phyloP scores from a whole-genome alignment of 345 rosid genomes.

The Trapa incisa region DNA sequence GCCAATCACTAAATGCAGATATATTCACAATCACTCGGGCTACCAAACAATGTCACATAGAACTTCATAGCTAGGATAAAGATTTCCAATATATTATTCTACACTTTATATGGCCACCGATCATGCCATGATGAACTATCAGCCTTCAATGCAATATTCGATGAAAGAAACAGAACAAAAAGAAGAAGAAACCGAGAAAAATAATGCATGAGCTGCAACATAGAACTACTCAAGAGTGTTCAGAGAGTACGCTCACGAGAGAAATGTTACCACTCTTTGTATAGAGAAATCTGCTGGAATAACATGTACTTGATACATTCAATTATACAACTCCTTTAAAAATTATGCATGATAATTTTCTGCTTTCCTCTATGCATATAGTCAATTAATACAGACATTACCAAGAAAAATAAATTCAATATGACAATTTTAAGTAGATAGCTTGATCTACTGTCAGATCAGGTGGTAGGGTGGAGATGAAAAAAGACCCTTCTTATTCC shows the following conservation, averaged over 20 bases:
- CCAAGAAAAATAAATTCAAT: too few species aligned
- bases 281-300: not conserved
- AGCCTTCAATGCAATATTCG: not conserved
- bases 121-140: too few species aligned
- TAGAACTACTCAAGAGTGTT: not conserved
- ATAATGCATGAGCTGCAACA: not conserved
- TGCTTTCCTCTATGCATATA: not conserved
- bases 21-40: too few species aligned
- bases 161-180: not conserved
- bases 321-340: not conserved
- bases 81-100: too few species aligned
- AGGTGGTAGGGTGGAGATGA: too few species aligned
- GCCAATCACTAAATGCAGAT: too few species aligned
- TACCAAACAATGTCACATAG: not conserved
- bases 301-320: not conserved
- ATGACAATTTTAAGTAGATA: too few species aligned
- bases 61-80: too few species aligned
- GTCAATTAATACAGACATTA: not conserved
- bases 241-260: not conserved
- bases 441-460: too few species aligned
- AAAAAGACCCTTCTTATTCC: not conserved
- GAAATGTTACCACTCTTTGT: not conserved
- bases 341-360: too few species aligned
- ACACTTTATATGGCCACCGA: too few species aligned
- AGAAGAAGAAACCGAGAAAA: not conserved